Evolutionary conservation across 169 alveolate genomes (phyloP).

Genomic region (Cryptosporidium viatorum): DNA sequence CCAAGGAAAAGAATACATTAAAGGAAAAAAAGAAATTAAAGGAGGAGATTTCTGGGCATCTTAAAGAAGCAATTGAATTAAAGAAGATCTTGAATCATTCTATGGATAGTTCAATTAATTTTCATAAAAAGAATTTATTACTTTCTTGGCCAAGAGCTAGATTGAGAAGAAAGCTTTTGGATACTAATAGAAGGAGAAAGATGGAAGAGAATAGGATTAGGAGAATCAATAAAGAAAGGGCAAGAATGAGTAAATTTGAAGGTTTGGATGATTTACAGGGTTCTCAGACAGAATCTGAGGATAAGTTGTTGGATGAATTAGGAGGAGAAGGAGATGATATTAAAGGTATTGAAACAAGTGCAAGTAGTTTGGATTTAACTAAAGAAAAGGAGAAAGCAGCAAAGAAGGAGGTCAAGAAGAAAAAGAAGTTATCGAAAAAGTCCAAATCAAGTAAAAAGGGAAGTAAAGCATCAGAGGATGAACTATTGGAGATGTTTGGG

Average conservation of each 20-base stretch:
- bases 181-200: conserved; percentile 26
- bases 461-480: conserved; percentile 1
- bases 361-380: conserved; percentile 23
- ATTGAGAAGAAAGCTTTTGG: background rate
- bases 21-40: background rate
- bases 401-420: background rate
- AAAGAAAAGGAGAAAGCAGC: conserved; percentile 7
- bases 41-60: background rate
- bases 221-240: background rate
- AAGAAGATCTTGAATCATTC: background rate
- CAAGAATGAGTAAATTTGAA: background rate
- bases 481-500: conserved; percentile 26
- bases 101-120: background rate
- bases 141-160: conserved; percentile 44
- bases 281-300: background rate
- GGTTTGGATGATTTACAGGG: background rate
- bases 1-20: background rate
- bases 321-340: conserved; percentile 27
- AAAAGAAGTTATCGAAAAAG: background rate
- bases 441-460: background rate
- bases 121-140: background rate
- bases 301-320: background rate
- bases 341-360: background rate
- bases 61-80: background rate
- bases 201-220: conserved; percentile 51